Evolutionary conservation across 305 asterid genomes (phyloP), one percentile per base, ranked within the genome.

Genomic region (Lippia alba): DNA sequence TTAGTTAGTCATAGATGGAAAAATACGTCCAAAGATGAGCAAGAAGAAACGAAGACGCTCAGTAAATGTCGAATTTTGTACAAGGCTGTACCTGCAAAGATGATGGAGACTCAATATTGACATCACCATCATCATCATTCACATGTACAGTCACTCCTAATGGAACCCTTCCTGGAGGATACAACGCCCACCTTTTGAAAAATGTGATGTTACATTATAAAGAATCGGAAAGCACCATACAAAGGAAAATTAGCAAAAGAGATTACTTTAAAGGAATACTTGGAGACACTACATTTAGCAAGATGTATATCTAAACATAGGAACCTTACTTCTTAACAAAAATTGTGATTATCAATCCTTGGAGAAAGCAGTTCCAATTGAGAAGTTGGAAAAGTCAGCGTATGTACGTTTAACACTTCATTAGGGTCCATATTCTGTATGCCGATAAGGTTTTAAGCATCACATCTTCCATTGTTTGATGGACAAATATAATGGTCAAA

Each of bases 81-180:
- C 48, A 68, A 18, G 15, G 51, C 41, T 64, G 64, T 86, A 94
- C 99, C 97, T 88, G 97, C 83, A 94, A 83, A 65, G 99, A 94
- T 51, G 99, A 61, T 64, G 99, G 99, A 65, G 89, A 75, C 36
- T 94, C 99, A 71, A 91, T 86, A 74, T 83, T 82, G 84, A 94
- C 97, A 83, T 94, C 99, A 41, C 99, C 99, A 63, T 94, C 92
- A 74, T 91, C 97, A 83, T 94, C 99, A 71, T 94, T 90, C 61
- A 94, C 97, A 82, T 91, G 97, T 67, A 94, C 93, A 19, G 97
- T 91, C 81, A 91, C 97, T 78, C 99, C 99, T 81, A 79, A 80
- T 67, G 99, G 99, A 76, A 94, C 97, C 80, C 89, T 88, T 74
- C 99, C 99, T 0, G 99, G 97, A 75, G 99, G 99, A 92, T 94